Evolutionary conservation across 352 stramenopile species (phyloP).

Genomic region (Globisporangium abappressorium): DNA sequence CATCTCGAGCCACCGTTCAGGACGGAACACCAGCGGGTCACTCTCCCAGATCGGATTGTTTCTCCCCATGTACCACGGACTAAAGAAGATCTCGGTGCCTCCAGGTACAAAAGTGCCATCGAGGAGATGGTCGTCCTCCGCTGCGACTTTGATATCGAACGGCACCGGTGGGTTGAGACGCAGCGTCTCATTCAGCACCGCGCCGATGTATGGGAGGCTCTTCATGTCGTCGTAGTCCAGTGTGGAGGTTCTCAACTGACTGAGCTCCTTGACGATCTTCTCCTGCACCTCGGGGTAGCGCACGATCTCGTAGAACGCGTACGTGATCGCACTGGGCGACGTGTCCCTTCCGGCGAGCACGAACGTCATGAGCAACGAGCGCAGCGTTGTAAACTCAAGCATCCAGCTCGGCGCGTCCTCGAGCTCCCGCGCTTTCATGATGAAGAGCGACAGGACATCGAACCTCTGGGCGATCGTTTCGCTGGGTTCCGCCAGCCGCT

Average conservation of each 20-base stretch:
- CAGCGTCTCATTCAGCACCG: conserved; percentile 66
- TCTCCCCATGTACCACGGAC: conserved; percentile 40
- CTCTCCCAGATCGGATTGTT: conserved; percentile 14
- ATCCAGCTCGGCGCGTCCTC: neutral
- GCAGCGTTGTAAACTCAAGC: conserved; percentile 32
- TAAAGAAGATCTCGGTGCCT: conserved; percentile 63
- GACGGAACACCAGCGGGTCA: conserved; percentile 19
- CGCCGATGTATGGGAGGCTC: conserved; percentile 60
- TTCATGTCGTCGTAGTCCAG: conserved; percentile 60
- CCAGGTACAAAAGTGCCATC: conserved; percentile 34
- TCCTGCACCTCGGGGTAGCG: conserved; percentile 50
- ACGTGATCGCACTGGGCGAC: conserved; percentile 6
- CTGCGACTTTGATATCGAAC: conserved; percentile 56
- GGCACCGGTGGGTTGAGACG: conserved; percentile 73
- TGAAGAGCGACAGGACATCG: conserved; percentile 57
- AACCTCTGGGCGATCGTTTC: conserved; percentile 29
- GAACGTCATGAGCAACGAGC: conserved; percentile 74
- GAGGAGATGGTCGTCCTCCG: conserved; percentile 12
- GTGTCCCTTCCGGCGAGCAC: conserved; percentile 31
- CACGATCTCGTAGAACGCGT: conserved; percentile 39
- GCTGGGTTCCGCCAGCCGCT: conserved; percentile 29
- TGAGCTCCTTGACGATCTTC: conserved; percentile 51
- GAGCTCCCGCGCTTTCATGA: conserved; percentile 40
- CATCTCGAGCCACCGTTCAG: conserved; percentile 13
- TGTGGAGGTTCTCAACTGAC: neutral